These are phyloP conservation scores for Notholithocarpus densiflorus DNA, from an alignment of 306 rosid species.

Conservation along the genomic window DNA sequence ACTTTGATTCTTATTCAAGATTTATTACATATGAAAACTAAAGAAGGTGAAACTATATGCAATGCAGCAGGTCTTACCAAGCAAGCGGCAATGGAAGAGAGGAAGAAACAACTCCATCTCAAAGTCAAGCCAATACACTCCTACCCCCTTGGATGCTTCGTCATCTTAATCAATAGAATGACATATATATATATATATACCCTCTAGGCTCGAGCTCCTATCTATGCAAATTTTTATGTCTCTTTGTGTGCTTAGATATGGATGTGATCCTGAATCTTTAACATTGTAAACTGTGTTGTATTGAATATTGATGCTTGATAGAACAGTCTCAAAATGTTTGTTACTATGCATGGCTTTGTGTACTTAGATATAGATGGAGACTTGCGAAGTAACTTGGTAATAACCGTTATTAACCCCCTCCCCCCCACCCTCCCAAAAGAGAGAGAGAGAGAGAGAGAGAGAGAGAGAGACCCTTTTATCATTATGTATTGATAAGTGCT, in stretches of 20 bases:
- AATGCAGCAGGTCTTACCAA: conserved; percentile 26
- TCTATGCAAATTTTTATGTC: background rate
- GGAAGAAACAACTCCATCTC: conserved; percentile 1
- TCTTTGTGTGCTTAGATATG: background rate
- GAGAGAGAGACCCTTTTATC: too few relatives aligned
- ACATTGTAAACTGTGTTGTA: background rate
- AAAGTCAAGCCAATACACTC: conserved; percentile 5
- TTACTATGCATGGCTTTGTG: too few relatives aligned
- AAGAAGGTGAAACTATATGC: background rate
- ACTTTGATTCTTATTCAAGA: background rate
- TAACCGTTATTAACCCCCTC: too few relatives aligned
- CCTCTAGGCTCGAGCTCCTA: too few relatives aligned
- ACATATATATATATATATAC: background rate
- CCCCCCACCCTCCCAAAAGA: too few relatives aligned
- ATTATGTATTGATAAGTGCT: too few relatives aligned
- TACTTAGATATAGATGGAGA: too few relatives aligned
- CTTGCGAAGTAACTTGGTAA: too few relatives aligned
- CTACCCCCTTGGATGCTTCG: conserved; percentile 72
- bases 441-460: too few relatives aligned
- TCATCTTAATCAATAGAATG: conserved; percentile 30
- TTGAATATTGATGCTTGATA: too few relatives aligned
- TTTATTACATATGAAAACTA: background rate
- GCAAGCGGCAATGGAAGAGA: conserved; percentile 13
- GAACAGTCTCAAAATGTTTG: too few relatives aligned
- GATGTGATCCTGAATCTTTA: background rate